Evolutionary conservation across 345 rosid genomes (phyloP).

Genomic region (Rhodomyrtus tomentosa): DNA sequence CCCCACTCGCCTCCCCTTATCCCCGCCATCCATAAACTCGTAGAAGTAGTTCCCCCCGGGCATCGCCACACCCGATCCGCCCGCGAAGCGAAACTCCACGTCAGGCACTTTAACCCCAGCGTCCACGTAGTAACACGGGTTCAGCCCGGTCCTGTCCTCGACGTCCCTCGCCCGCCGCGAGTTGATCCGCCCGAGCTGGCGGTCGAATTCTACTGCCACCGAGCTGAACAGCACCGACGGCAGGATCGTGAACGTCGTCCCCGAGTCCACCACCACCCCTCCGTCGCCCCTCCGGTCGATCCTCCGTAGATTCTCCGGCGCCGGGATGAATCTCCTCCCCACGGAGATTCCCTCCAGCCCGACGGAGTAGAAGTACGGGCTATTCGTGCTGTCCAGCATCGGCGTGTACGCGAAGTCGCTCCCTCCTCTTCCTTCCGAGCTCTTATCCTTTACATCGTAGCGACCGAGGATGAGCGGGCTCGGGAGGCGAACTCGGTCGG

Average conservation of each 20-base stretch:
- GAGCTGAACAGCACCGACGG: constrained; percentile 52
- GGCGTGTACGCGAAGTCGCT: constrained; percentile 36
- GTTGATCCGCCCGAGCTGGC: constrained; percentile 38
- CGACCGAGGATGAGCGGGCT: constrained; percentile 90
- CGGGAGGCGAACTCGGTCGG: constrained; percentile 46
- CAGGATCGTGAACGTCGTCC: constrained; percentile 92
- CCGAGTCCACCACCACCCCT: constrained; percentile 89
- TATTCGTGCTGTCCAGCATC: constrained; percentile 63
- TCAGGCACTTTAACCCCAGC: constrained; percentile 33
- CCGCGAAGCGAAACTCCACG: constrained; percentile 52
- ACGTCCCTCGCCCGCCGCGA: constrained; percentile 29
- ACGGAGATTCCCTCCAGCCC: constrained; percentile 75
- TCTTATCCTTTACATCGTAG: not conserved
- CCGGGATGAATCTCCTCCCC: constrained; percentile 56
- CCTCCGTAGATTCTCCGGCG: constrained; percentile 43
- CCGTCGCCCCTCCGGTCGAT: constrained; percentile 59
- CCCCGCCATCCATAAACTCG: constrained; percentile 67
- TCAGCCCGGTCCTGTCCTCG: constrained; percentile 36
- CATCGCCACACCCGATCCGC: constrained; percentile 56
- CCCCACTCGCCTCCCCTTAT: constrained; percentile 42
- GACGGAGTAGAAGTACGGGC: constrained; percentile 74
- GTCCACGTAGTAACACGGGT: constrained; percentile 63
- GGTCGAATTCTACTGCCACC: constrained; percentile 54
- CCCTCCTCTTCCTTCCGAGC: not conserved
- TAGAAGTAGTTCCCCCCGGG: constrained; percentile 75